Percentiles rank a stretch among this genome's conserved stretches.
Conservation (phyloP, 768 basidiomycete species). For the Suillus fuscotomentosus region DNA sequence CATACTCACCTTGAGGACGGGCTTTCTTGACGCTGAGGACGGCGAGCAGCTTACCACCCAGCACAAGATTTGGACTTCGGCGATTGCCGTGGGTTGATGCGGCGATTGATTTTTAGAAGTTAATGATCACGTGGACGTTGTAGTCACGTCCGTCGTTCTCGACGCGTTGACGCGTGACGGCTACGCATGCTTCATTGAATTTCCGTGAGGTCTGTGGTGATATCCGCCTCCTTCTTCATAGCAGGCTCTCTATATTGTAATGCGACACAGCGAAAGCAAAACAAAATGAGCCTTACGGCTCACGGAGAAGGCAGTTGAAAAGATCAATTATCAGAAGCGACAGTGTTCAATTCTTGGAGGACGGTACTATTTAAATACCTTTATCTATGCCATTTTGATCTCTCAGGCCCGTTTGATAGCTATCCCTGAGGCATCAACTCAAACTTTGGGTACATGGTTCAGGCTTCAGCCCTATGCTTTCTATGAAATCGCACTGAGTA, state of each 20-base stretch:
- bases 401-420: background rate
- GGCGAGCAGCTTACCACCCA: constrained; percentile 11
- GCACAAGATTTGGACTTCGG: constrained; percentile 14
- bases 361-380: background rate
- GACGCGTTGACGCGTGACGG: background rate
- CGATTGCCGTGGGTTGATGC: constrained; percentile 23
- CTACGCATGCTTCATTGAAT: background rate
- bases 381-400: background rate
- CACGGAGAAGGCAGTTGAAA: background rate
- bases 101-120: constrained; percentile 24
- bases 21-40: constrained; percentile 30
- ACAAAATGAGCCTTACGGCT: background rate
- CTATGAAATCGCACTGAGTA: background rate
- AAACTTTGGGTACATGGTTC: background rate
- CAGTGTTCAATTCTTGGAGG: background rate
- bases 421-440: background rate
- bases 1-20: constrained; percentile 31
- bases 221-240: background rate
- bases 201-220: background rate
- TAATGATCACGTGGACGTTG: constrained; percentile 6
- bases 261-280: background rate
- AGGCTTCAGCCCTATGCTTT: background rate
- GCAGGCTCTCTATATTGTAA: background rate
- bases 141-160: background rate
- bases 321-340: background rate